A percentile compares a stretch with the other conserved stretches of the same genome.
These are phyloP conservation scores for Metschnikowia peoriensis DNA, from an alignment of 805 yeast species.

Conservation along the genomic window DNA sequence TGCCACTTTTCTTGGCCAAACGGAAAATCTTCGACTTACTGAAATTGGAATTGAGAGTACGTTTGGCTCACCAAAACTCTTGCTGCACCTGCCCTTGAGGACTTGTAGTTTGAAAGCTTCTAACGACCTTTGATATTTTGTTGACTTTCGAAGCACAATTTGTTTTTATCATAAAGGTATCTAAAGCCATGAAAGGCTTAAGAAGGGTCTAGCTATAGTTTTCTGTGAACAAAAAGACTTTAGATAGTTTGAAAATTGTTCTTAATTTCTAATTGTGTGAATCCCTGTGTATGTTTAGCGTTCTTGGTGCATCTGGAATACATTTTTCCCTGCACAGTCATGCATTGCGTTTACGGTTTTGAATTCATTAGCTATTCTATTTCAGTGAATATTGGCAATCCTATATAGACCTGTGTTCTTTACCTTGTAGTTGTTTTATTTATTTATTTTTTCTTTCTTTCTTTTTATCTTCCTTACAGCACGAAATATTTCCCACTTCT, in stretches of 20 bases:
- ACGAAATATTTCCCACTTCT: too few species aligned
- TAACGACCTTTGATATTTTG: too few species aligned
- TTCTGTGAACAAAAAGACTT: background rate
- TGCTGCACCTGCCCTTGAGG: conserved; percentile 9
- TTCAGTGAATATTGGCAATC: conserved; percentile 5
- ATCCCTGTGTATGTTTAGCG: conserved; percentile 3
- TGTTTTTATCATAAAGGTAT: too few species aligned
- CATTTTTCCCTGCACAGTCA: conserved; percentile 5
- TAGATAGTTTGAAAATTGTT: background rate
- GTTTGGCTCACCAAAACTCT: background rate
- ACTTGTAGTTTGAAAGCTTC: background rate
- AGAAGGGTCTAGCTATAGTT: background rate
- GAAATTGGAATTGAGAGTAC: conserved; percentile 1
- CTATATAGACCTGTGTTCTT: conserved; percentile 8
- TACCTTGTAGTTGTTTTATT: background rate
- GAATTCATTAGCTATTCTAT: background rate
- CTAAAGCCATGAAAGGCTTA: too few species aligned
- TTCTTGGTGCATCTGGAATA: conserved; percentile 11
- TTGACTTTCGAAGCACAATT: too few species aligned
- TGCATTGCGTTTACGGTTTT: conserved; percentile 11
- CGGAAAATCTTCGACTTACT: conserved; percentile 9
- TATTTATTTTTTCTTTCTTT: background rate
- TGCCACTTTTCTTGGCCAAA: conserved; percentile 7
- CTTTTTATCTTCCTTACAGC: background rate
- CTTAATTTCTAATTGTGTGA: background rate